Evolutionary conservation across 495 filamentous ascomycete genomes (phyloP).

Genomic region (Alectoria sarmentosa): DNA sequence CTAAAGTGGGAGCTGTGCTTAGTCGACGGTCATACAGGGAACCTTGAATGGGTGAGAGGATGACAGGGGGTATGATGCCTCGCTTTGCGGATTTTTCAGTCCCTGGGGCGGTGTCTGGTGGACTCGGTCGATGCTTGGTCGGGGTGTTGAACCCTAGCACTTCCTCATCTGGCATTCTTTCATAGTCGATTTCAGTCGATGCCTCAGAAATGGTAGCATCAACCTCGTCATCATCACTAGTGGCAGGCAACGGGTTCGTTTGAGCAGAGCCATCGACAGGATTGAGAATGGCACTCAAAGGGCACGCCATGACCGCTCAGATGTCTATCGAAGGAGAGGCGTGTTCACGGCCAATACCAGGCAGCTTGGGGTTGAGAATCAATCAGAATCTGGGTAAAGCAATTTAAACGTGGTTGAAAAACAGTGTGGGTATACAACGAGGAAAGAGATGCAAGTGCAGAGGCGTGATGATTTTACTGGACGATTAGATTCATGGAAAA

Average conservation of each 20-base stretch:
- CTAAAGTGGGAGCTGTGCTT: not conserved
- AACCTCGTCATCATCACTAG: not conserved
- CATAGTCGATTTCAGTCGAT: constrained; percentile 9
- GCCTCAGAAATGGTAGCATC: constrained; percentile 3
- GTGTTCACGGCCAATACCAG: too few relatives aligned
- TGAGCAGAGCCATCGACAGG: not conserved
- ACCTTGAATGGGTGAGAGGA: not conserved
- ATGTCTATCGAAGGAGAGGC: not conserved
- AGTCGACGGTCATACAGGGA: not conserved
- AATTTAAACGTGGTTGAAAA: not conserved
- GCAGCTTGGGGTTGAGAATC: not conserved
- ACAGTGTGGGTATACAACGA: not conserved
- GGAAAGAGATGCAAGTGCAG: not conserved
- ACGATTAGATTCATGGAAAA: not conserved
- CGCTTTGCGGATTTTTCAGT: not conserved
- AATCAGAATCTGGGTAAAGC: not conserved
- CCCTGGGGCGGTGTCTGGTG: not conserved
- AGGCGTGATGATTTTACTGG: not conserved
- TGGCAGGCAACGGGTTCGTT: not conserved
- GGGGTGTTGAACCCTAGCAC: constrained; percentile 1
- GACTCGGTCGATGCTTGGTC: constrained; percentile 3
- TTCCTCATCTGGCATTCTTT: not conserved
- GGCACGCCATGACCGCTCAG: not conserved
- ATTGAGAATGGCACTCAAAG: constrained; percentile 10
- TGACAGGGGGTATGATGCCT: not conserved